Evolutionary conservation across 1,284 basidiomycete species (phyloP), one percentile per base, ranked within the genome.

Genomic region (Sparassis latifolia): DNA sequence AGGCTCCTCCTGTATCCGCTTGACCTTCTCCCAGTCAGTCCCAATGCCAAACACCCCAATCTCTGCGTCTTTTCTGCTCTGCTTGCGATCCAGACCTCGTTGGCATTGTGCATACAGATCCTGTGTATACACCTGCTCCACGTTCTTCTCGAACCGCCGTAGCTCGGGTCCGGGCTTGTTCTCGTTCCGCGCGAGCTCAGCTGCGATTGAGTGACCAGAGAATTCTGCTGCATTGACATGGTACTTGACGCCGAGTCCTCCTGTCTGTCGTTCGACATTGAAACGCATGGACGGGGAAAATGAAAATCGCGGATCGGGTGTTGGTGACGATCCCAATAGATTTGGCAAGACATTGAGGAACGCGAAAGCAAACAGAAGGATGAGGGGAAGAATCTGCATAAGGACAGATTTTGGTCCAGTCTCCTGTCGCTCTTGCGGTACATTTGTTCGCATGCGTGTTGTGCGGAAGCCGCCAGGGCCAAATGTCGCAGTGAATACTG

Each of bases 21-120:
- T 74, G 50, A 92, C 84, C 68, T 91, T 90, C 43, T 90, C 86
- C 84, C 89, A 92, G 65, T 97, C 87, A 20, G 91, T 88, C 27
- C 91, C 89, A 52, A 94, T 73, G 2, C 93, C 94, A 64, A 97
- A 92, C 58, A 96, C 70, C 2, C 93, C 94, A 47, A 89, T 70
- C 58, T 92, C 86, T 3, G 80, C 75, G 44, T 92, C 85, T 61
- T 86, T 84, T 54, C 75, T 70, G 51, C 82, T 78, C 58, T 84
- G 74, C 61, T 83, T 83, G 53, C 70, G 66, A 55, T 89, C 82
- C 49, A 82, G 54, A 43, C 81, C 81, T 4, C 69, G 68, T 61
- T 86, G 80, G 67, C 94, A 96, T 55, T 82, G 73, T 33, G 73
- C 63, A 61, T 86, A 89, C 47, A 92, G 69, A 48, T 81, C 77